Base-by-base conservation (phyloP, 768 basidiomycete genomes). In the Tephrocybe rancida region DNA sequence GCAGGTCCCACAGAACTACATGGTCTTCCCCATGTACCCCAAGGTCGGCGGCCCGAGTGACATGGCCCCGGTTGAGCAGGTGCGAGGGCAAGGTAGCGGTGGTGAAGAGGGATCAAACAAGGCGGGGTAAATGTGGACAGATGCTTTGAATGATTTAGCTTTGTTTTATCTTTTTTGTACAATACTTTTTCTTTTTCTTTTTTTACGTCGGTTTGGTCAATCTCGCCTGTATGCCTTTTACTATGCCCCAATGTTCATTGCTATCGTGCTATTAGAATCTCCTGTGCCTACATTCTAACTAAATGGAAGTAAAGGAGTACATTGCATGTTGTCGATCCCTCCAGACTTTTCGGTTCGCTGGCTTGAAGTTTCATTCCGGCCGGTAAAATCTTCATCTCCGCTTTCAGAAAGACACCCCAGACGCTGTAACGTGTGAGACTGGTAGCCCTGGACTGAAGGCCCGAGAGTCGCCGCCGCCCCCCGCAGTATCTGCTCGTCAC, bases 1-100 rank as follows among this genome's bases (percentile, higher is more conserved):
- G 26, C 63, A 61, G 42, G 52, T 62, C 21, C 54, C 64, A 24
- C 51, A 56, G 34, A 62, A 64, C 37, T 62, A 64, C 48, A 64
- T 64, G 64, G 50, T 58, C 35, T 65, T 61, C 55, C 57, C 56
- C 50, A 62, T 61, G 64, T 65, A 56, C 64, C 44, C 59, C 13
- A 62, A 61, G 44, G 50, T 48, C 10, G 53, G 63, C 13, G 54
- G 61, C 10, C 54, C 53, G 6, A 53, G 52, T 22, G 57, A 60
- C 13, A 39, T 61, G 30, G 45, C 53, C 29, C 55, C 59, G 54
- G 57, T 46, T 38, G 58, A 58, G 34, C 53, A 57, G 50, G 55
- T 48, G 18, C 54, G 48, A 14, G 57, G 60, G 58, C 56, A 57
- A 50, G 64, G 64, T 41, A 61, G 54, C 37, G 61, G 58, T 37